Evolutionary conservation across 1,139 yeast genomes (phyloP).

Genomic region (Chernovozyma aurita): DNA sequence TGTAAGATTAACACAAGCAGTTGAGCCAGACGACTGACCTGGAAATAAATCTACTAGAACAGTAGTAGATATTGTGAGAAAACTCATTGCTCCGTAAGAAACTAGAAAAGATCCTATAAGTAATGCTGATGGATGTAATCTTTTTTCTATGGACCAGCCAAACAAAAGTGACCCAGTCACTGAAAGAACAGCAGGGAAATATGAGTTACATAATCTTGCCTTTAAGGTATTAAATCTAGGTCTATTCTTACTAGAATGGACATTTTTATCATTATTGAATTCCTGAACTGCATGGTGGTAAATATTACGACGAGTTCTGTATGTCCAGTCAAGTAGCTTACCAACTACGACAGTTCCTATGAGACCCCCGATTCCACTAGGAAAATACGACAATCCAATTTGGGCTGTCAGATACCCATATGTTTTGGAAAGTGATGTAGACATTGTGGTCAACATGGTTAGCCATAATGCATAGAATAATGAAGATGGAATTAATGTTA

Average conservation of each 20-base stretch:
- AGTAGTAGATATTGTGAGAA: slow-evolving; percentile 48
- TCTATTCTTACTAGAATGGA: slow-evolving; percentile 23
- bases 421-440: slow-evolving; percentile 44
- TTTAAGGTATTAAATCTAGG: slow-evolving; percentile 22
- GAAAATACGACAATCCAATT: slow-evolving; percentile 61
- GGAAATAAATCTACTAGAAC: slow-evolving; percentile 62
- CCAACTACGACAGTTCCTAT: slow-evolving; percentile 48
- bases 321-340: slow-evolving; percentile 40
- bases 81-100: slow-evolving; percentile 49
- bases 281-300: slow-evolving; percentile 12
- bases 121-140: slow-evolving; percentile 50
- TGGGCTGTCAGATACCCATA: slow-evolving; percentile 50
- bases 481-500: slow-evolving; percentile 47
- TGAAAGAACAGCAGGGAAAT: slow-evolving; percentile 24
- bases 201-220: slow-evolving; percentile 24
- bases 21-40: slow-evolving; percentile 53
- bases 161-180: slow-evolving; percentile 44
- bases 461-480: slow-evolving; percentile 67
- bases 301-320: slow-evolving; percentile 14
- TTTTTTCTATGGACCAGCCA: slow-evolving; percentile 65
- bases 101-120: slow-evolving; percentile 51
- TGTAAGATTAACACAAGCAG: slow-evolving; percentile 56
- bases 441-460: slow-evolving; percentile 60
- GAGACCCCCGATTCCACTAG: slow-evolving; percentile 59
- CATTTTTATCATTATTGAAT: slow-evolving; percentile 39